These are phyloP conservation scores for Alternaria arborescens DNA, from an alignment of 2,329 filamentous ascomycete genomes.

Conservation along the genomic window DNA sequence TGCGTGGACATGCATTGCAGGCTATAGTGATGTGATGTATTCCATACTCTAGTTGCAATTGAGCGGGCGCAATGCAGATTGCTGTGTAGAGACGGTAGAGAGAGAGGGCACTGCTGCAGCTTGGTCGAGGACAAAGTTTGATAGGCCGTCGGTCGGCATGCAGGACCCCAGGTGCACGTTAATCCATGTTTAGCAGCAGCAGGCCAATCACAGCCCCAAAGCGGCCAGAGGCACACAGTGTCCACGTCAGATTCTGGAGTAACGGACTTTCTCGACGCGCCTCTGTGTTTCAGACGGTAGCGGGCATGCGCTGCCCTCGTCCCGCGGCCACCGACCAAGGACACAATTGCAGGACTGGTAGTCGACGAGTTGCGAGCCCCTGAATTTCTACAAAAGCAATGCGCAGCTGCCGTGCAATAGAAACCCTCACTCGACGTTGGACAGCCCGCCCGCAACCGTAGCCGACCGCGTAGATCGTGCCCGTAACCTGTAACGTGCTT, in stretches of 20 bases:
- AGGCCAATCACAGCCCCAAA: constrained; percentile 19
- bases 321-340: constrained; percentile 35
- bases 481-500: constrained; percentile 31
- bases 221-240: constrained; percentile 17
- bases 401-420: constrained; percentile 14
- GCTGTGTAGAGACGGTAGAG: neutral
- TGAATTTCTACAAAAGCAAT: constrained; percentile 27
- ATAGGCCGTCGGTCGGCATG: constrained; percentile 10
- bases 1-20: constrained; percentile 11
- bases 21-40: neutral
- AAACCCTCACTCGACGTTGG: constrained; percentile 1
- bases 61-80: too few relatives aligned
- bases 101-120: constrained; percentile 3
- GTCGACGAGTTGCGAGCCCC: constrained; percentile 13
- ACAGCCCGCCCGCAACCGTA: constrained; percentile 4
- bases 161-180: constrained; percentile 24
- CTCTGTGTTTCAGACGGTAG: constrained; percentile 41
- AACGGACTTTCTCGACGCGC: constrained; percentile 36
- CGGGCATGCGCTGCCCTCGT: constrained; percentile 20
- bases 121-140: constrained; percentile 4
- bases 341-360: constrained; percentile 8
- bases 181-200: constrained; percentile 22
- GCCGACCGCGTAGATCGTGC: constrained; percentile 10
- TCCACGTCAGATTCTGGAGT: constrained; percentile 43
- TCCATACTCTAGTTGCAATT: neutral